Base-by-base conservation (phyloP, 257 asterid species). In the Forsythia viridissima region DNA sequence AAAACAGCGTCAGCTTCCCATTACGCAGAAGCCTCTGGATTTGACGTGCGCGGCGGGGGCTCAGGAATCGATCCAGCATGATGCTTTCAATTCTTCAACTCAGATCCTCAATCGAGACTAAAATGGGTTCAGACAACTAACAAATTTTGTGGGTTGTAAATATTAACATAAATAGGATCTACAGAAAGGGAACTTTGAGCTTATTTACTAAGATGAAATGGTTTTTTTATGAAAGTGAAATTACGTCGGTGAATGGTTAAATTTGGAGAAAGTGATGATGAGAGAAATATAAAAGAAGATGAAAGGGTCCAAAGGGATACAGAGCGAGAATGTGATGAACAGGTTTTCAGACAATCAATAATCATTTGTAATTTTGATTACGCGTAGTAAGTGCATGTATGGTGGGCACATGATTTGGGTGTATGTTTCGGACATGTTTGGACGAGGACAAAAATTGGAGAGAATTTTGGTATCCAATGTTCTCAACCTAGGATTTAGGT, bases 1-100 rank as follows among this genome's bases (percentile, higher is more conserved):
- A 94, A 66, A 94, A 78, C 68, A 92, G 71, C 36, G 98, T 94
- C 13, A 94, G 89, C 86, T 88, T 92, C n/a, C 94, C 89, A 63
- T 86, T 87, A 76, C 91, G 92, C 44, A 88, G 3, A 9, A 87
- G 44, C 72, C 97, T 89, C 76, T 85, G 93, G 74, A 87, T n/a
- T 78, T 89, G 93, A 74, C 96, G 83, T 39, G 78, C 88, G 67
- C 91, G 85, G 43, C 86, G 89, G 59, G 88, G 91, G 86, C 88
- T 79, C 78, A 94, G 81, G 67, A 83, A 77, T 82, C 93, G 91
- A 81, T 87, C 95, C 79, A 92, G 41, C 97, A 91, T 94, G 16
- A 71, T 72, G 61, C 70, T 51, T 51, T 15, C 48, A 24, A 5
- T 15, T 77, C 36, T 63, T 65, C 37, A 13, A 70, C 59, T 68